Evolutionary conservation across 768 basidiomycete species (phyloP).

Genomic region (Rhodosporidiobolus sp.): DNA sequence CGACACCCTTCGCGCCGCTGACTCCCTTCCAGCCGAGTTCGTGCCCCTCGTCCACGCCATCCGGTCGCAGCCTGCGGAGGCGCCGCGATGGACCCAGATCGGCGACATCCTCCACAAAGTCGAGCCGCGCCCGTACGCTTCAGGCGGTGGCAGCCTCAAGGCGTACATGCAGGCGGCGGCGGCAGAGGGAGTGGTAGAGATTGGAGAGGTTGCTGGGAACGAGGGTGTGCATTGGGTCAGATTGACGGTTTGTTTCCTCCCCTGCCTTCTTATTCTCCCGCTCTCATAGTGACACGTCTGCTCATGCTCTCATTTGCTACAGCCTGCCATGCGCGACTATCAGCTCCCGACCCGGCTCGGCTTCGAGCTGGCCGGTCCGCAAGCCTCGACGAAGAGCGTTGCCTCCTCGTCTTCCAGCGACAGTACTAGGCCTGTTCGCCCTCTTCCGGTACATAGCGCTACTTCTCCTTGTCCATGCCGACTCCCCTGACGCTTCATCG

Average conservation of each 20-base stretch:
- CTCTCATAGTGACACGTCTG: too few relatives aligned
- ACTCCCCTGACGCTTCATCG: too few relatives aligned
- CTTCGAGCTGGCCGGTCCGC: too few relatives aligned
- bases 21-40: background rate
- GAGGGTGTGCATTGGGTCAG: background rate
- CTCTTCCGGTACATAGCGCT: too few relatives aligned
- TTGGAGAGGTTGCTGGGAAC: background rate
- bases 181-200: background rate
- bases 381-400: too few relatives aligned
- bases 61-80: background rate
- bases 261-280: background rate
- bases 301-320: background rate
- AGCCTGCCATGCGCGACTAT: background rate
- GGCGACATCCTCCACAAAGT: background rate
- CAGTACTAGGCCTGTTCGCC: too few relatives aligned
- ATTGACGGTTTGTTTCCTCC: slow-evolving; percentile 9
- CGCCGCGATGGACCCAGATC: background rate
- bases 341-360: too few relatives aligned
- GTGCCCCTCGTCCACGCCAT: background rate
- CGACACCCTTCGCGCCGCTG: background rate
- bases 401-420: too few relatives aligned
- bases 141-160: background rate
- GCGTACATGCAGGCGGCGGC: background rate
- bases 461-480: too few relatives aligned
- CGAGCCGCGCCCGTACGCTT: background rate